A percentile compares a stretch with the other conserved stretches of the same genome.
Conservation (phyloP, 495 filamentous ascomycete species). For the Podospora didyma region DNA sequence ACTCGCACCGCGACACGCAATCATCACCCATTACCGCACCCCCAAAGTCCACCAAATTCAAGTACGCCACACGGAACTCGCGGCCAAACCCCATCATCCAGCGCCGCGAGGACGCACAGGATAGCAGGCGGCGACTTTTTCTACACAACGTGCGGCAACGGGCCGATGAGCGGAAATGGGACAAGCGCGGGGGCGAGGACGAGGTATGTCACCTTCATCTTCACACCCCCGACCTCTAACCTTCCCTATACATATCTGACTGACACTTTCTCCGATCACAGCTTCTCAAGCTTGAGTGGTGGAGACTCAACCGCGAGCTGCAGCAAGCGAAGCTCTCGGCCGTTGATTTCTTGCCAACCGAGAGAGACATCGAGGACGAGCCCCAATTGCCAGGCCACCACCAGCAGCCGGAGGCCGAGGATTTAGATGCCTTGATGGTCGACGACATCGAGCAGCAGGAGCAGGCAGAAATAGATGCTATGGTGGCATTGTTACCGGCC, state of each 20-base stretch:
- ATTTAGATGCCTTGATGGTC: constrained; percentile 39
- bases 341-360: constrained; percentile 44
- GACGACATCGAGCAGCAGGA: constrained; percentile 50
- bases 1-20: constrained; percentile 8
- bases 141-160: constrained; percentile 71
- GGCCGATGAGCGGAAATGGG: constrained; percentile 61
- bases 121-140: constrained; percentile 61
- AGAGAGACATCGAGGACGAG: constrained; percentile 44
- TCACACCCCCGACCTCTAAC: not conserved
- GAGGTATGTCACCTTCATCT: constrained; percentile 49
- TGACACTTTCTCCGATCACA: constrained; percentile 10
- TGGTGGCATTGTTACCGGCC: constrained; percentile 34
- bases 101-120: constrained; percentile 27
- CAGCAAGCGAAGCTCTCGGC: constrained; percentile 44
- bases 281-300: constrained; percentile 47
- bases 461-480: constrained; percentile 54
- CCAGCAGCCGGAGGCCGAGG: constrained; percentile 33
- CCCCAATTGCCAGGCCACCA: constrained; percentile 18
- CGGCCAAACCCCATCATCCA: constrained; percentile 21
- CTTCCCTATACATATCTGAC: not conserved
- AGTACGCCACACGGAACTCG: constrained; percentile 13
- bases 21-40: constrained; percentile 13
- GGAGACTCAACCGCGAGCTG: constrained; percentile 34
- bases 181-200: constrained; percentile 68
- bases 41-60: constrained; percentile 17